phyloP scores from a whole-genome alignment of 352 stramenopile genomes.

The Phytopythium vexans region DNA sequence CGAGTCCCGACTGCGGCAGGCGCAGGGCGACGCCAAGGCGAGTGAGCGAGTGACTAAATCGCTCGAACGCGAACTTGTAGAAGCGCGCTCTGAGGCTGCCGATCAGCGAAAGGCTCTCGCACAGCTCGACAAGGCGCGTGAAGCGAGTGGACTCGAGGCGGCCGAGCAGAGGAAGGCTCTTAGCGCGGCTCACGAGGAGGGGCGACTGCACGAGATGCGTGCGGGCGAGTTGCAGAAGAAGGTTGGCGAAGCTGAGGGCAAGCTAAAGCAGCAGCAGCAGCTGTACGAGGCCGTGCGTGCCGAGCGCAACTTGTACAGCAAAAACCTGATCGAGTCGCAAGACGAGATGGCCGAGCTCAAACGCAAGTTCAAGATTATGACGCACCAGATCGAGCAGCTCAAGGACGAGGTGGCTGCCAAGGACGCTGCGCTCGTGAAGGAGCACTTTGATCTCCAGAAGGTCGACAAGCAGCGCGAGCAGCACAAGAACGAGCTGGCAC shows the following conservation, averaged over 20 bases:
- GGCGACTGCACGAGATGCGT: slow-evolving; percentile 77
- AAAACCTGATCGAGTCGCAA: slow-evolving; percentile 95
- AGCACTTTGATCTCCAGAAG: slow-evolving; percentile 95
- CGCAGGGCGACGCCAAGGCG: slow-evolving; percentile 89
- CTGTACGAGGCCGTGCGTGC: slow-evolving; percentile 93
- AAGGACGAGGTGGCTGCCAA: slow-evolving; percentile 96
- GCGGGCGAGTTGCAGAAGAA: slow-evolving; percentile 85
- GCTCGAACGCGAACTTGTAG: slow-evolving; percentile 75
- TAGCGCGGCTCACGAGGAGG: slow-evolving; percentile 78
- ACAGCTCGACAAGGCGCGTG: slow-evolving; percentile 91
- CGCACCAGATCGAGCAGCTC: slow-evolving; percentile 94
- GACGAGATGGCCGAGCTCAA: slow-evolving; percentile 97
- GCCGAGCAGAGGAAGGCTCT: slow-evolving; percentile 84
- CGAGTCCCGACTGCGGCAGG: slow-evolving; percentile 85
- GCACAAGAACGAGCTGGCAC: slow-evolving; percentile 91
- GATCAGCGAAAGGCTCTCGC: slow-evolving; percentile 91
- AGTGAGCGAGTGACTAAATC: slow-evolving; percentile 91
- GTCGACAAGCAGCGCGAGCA: slow-evolving; percentile 94
- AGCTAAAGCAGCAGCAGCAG: slow-evolving; percentile 97
- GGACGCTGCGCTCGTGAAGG: slow-evolving; percentile 94
- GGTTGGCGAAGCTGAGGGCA: slow-evolving; percentile 88
- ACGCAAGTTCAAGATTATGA: slow-evolving; percentile 97
- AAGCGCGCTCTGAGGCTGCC: slow-evolving; percentile 79
- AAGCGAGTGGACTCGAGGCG: slow-evolving; percentile 90
- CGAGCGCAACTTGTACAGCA: slow-evolving; percentile 95